Base-by-base conservation (phyloP, 2,329 filamentous ascomycete species). In the Monosporascus sp. region DNA sequence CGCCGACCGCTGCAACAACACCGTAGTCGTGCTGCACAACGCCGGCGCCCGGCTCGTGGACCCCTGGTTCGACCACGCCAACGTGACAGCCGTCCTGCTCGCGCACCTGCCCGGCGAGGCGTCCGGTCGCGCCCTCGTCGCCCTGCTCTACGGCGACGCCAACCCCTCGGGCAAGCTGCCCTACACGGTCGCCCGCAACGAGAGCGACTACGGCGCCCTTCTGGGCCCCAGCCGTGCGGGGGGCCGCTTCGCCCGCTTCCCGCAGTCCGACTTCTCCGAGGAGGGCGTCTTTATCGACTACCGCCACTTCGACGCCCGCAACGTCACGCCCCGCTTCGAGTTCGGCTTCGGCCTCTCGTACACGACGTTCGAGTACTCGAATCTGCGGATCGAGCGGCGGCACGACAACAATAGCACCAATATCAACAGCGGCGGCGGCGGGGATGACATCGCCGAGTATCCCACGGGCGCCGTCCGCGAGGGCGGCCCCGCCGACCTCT, bases 31-130 rank as follows among this genome's bases (percentile, higher is more conserved):
- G 1, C 73, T 87, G 5, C 84, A 88, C 66, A 87, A 85, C 43
- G 82, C 83, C 1, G 84, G 84, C 0, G 72, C 79, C 9, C 75
- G 84, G 1, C 65, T 84, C 0, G 78, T 87, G 0, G 83, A 87
- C 54, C 69, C 72, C 1, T 88, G 82, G 72, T 73, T 83, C 54
- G 78, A 87, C 48, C 77, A 88, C 53, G 70, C 75, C 7, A 87
- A 88, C 56, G 77, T 88, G 37, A 87, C 83, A 0, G 83, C 78
- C 1, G 70, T 88, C 17, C 72, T 88, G 0, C 82, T 82, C 58
- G 84, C 81, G 5, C 84, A 87, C 60, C 70, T 87, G 0, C 84
- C 84, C 0, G 85, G 85, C 0, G 82, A 88, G 60, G 81, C 85
- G 52, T 80, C 78, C 1, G 85, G 85, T 0, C 68, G 70, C 1